phyloP scores from a whole-genome alignment of 1,284 basidiomycete genomes.

The Athelia psychrophila region DNA sequence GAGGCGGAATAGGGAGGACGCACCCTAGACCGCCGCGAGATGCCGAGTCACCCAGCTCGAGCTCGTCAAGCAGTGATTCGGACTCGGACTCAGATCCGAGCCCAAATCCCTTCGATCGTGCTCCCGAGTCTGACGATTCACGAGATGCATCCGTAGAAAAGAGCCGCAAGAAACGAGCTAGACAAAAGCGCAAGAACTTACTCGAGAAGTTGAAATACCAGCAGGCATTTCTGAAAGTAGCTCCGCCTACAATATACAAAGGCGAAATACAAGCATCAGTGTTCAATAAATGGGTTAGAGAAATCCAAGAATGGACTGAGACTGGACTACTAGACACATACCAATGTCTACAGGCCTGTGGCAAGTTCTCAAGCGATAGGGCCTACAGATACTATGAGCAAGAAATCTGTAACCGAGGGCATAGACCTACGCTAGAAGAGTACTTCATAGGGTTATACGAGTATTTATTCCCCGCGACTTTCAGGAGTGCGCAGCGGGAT shows the following conservation, averaged over 20 bases:
- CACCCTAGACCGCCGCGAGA: too few species aligned
- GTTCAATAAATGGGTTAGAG: constrained; percentile 7
- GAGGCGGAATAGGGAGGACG: too few species aligned
- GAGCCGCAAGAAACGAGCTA: too few species aligned
- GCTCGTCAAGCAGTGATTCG: too few species aligned
- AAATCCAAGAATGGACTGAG: constrained; percentile 2
- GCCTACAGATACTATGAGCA: constrained; percentile 4
- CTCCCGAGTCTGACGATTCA: too few species aligned
- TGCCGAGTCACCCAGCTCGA: too few species aligned
- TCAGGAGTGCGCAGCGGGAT: constrained; percentile 5
- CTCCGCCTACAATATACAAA: neutral
- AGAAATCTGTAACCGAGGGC: neutral
- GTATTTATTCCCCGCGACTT: constrained; percentile 5
- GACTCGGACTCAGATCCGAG: too few species aligned
- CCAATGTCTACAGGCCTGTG: neutral
- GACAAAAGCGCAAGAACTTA: too few species aligned
- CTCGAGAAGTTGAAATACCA: constrained; percentile 4
- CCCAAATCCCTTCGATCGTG: too few species aligned
- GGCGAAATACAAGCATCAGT: neutral
- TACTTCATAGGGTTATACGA: constrained; percentile 7
- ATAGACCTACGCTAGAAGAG: neutral
- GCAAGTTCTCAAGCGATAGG: neutral
- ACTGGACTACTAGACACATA: neutral
- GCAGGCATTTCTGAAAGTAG: constrained; percentile 6
- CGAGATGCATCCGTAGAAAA: too few species aligned